Evolutionary conservation across 768 basidiomycete genomes (phyloP).

Genomic region (Tulasnella sp.): DNA sequence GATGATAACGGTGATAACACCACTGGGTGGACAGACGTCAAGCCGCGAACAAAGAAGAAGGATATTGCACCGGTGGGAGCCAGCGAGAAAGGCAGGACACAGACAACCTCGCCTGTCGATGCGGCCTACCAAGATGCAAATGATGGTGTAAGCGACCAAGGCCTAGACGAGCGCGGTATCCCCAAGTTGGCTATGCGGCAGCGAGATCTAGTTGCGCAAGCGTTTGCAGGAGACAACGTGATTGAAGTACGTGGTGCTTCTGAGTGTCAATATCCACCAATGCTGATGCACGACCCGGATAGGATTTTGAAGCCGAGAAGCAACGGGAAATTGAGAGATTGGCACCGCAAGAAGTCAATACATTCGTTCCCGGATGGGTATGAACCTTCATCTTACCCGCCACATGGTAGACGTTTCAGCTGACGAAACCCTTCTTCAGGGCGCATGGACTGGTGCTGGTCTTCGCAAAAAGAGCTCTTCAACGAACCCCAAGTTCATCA

Average conservation of each 20-base stretch:
- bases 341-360: conserved; percentile 79
- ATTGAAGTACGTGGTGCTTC: conserved; percentile 42
- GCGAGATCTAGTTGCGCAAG: conserved; percentile 82
- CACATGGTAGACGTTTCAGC: not conserved
- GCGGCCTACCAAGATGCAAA: conserved; percentile 35
- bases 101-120: conserved; percentile 22
- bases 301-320: conserved; percentile 86
- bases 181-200: conserved; percentile 65
- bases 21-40: too few species aligned
- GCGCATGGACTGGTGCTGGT: conserved; percentile 84
- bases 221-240: conserved; percentile 96
- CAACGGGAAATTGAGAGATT: conserved; percentile 71
- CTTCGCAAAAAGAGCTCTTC: conserved; percentile 47
- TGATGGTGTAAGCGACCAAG: conserved; percentile 54
- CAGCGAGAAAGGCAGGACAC: not conserved
- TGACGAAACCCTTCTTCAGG: conserved; percentile 36
- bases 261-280: too few species aligned
- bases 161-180: conserved; percentile 19
- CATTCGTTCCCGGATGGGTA: conserved; percentile 92
- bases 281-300: too few species aligned
- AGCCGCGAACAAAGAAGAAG: not conserved
- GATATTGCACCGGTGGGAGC: not conserved
- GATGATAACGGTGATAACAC: too few species aligned
- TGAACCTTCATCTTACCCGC: conserved; percentile 20
- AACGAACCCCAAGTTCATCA: conserved; percentile 52